Conservation (phyloP, 306 rosid species). For the Ceratonia siliqua region DNA sequence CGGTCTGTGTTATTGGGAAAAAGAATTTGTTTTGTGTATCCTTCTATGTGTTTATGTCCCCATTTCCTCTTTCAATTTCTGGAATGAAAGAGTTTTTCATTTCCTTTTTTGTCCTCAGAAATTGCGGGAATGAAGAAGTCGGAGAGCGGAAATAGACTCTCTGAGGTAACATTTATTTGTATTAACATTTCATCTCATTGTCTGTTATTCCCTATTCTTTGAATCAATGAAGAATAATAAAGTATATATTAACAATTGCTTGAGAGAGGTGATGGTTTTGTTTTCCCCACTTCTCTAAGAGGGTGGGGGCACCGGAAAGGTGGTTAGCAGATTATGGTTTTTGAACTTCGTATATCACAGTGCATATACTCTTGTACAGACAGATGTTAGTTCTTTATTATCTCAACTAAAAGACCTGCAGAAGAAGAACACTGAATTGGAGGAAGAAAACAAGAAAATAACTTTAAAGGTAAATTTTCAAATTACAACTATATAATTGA, state of each 20-base stretch:
- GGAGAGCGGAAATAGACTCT: constrained; percentile 65
- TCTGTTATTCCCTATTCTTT: background rate
- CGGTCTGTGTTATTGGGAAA: constrained; percentile 45
- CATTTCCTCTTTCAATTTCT: background rate
- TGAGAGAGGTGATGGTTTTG: background rate
- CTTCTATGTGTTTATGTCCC: background rate
- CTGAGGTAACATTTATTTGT: constrained; percentile 53
- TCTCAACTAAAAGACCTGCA: constrained; percentile 75
- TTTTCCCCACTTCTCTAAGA: too few relatives aligned
- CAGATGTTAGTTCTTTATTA: constrained; percentile 67
- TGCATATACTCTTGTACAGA: constrained; percentile 37
- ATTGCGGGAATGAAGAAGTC: constrained; percentile 56
- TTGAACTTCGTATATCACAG: constrained; percentile 13
- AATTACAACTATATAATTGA: background rate
- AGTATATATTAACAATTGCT: background rate
- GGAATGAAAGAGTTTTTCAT: background rate
- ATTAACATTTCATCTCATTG: background rate
- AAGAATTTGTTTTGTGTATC: background rate
- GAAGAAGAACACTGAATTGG: constrained; percentile 66
- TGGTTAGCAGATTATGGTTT: too few relatives aligned
- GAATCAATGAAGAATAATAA: background rate
- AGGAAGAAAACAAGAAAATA: constrained; percentile 57
- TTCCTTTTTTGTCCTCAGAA: constrained; percentile 44
- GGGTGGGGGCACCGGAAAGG: too few relatives aligned
- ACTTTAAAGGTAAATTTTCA: constrained; percentile 50